Evolutionary conservation across 768 basidiomycete species (phyloP).

Genomic region (Panaeolus cyanescens): DNA sequence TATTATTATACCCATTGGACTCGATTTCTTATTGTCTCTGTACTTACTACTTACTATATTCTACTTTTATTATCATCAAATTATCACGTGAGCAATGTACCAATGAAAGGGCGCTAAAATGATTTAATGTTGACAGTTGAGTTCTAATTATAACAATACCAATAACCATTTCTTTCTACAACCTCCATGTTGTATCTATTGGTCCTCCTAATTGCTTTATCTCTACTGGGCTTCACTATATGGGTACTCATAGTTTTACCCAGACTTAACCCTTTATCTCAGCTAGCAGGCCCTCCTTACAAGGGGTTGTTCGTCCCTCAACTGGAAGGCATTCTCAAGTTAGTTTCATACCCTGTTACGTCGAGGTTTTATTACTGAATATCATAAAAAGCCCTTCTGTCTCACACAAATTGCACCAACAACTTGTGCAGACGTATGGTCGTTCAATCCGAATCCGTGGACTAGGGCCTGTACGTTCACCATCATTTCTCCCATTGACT

Average conservation of each 20-base stretch:
- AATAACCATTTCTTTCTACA: slow-evolving; percentile 4
- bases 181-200: slow-evolving; percentile 15
- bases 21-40: neutral
- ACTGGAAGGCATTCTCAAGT: slow-evolving; percentile 61
- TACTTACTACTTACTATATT: neutral
- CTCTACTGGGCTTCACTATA: slow-evolving; percentile 19
- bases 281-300: slow-evolving; percentile 63
- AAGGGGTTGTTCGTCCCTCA: slow-evolving; percentile 53
- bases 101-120: neutral
- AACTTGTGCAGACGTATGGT: slow-evolving; percentile 60
- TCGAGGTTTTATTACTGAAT: neutral
- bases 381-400: slow-evolving; percentile 44
- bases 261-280: slow-evolving; percentile 47
- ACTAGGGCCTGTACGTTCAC: slow-evolving; percentile 60
- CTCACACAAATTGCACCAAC: slow-evolving; percentile 56
- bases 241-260: slow-evolving; percentile 35
- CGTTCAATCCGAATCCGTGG: slow-evolving; percentile 72
- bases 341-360: slow-evolving; percentile 18
- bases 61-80: neutral
- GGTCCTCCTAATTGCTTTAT: slow-evolving; percentile 9
- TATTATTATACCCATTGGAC: neutral
- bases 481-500: neutral
- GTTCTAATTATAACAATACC: slow-evolving; percentile 13
- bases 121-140: neutral
- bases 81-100: neutral